Conservation (phyloP, 129 eudicot species). For the Arctium minus region DNA sequence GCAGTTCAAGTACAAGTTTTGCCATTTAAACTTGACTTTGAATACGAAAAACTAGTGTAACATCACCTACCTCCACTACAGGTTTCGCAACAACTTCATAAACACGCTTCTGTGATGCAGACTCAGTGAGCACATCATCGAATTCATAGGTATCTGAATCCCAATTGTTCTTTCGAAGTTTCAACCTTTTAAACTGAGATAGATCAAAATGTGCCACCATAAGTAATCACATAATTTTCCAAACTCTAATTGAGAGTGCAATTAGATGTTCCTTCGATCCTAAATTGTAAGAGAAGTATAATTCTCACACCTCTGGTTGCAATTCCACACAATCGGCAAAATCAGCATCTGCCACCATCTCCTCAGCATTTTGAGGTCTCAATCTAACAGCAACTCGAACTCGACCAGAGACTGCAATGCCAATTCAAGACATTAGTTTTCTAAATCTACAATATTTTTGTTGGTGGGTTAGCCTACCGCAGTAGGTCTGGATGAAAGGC, state of each 20-base stretch:
- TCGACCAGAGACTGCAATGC: slow-evolving; percentile 69
- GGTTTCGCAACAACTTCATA: slow-evolving; percentile 99
- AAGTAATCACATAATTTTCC: not conserved
- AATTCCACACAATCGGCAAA: slow-evolving; percentile 98
- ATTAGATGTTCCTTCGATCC: not conserved
- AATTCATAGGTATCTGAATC: slow-evolving; percentile 98
- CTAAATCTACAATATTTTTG: not conserved
- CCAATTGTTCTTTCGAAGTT: slow-evolving; percentile 98
- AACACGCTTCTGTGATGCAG: slow-evolving; percentile 98
- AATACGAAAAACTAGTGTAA: not conserved
- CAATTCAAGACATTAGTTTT: slow-evolving; percentile 9
- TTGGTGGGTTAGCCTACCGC: slow-evolving; percentile 2
- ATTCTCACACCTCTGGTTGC: slow-evolving; percentile 80
- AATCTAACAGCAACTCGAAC: slow-evolving; percentile 99
- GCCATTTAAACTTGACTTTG: not conserved
- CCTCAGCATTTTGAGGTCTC: slow-evolving; percentile 95
- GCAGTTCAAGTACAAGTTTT: slow-evolving; percentile 6
- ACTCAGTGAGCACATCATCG: slow-evolving; percentile 95
- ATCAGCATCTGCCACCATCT: slow-evolving; percentile 95
- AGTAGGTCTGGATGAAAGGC: not conserved
- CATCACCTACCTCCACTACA: slow-evolving; percentile 87
- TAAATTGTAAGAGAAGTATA: slow-evolving; percentile 18
- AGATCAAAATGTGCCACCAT: slow-evolving; percentile 6
- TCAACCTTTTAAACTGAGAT: slow-evolving; percentile 80
- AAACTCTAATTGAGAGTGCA: not conserved